Percentiles rank a stretch among this genome's conserved stretches.
phyloP scores from a whole-genome alignment of 225 moss, liverwort and hornwort genomes.

The Bryoerythrophyllum caledonicum region DNA sequence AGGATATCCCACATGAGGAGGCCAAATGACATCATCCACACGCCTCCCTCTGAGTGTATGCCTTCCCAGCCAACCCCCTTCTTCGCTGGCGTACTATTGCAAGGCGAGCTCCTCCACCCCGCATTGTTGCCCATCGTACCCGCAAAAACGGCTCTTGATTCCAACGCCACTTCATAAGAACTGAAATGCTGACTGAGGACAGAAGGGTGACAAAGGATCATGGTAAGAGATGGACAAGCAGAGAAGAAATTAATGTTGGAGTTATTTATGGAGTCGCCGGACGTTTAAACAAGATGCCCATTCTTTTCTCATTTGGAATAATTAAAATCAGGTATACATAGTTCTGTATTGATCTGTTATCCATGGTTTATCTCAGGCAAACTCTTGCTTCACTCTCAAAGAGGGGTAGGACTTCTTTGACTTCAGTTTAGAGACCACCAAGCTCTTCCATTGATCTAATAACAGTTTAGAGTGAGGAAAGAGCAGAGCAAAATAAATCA shows the following conservation, averaged over 20 bases:
- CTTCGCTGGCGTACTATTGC: conserved; percentile 84
- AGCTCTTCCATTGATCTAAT: too few species aligned
- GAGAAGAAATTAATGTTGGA: too few species aligned
- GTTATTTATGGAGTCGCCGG: too few species aligned
- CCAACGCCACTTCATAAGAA: conserved; percentile 33
- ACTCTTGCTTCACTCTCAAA: too few species aligned
- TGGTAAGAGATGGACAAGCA: background rate
- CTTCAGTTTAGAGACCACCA: too few species aligned
- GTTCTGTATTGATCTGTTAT: background rate
- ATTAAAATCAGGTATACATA: too few species aligned
- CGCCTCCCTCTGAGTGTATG: conserved; percentile 89
- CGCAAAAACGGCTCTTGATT: conserved; percentile 92
- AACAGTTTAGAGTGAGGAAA: too few species aligned
- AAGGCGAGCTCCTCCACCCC: conserved; percentile 93
- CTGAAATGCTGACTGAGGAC: background rate
- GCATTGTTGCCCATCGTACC: conserved; percentile 87
- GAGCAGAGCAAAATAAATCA: too few species aligned
- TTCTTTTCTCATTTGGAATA: too few species aligned
- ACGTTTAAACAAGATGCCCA: too few species aligned
- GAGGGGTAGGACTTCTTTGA: too few species aligned
- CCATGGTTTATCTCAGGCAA: too few species aligned
- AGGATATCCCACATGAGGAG: conserved; percentile 96
- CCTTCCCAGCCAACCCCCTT: conserved; percentile 92
- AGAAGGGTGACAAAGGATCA: background rate
- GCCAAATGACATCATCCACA: conserved; percentile 95